phyloP scores from a whole-genome alignment of 1,284 basidiomycete species.

The Taiwanofungus camphoratus region DNA sequence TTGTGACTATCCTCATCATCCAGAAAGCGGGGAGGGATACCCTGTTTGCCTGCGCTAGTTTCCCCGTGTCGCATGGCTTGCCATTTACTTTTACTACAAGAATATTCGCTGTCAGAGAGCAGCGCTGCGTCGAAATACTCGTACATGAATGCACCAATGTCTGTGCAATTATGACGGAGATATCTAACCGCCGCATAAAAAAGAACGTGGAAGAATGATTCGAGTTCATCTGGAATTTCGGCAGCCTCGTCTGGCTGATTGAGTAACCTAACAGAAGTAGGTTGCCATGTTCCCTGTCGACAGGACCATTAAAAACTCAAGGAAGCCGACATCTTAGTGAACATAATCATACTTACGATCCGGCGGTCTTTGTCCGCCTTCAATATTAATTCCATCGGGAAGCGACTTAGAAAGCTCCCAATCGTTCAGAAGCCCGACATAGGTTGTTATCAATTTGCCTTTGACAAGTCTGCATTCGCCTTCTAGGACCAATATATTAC shows the following conservation, averaged over 20 bases:
- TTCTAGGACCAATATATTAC: not conserved
- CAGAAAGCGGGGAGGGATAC: not conserved
- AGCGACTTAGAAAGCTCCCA: not conserved
- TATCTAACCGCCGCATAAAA: not conserved
- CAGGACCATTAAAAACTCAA: no score
- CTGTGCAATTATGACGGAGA: not conserved
- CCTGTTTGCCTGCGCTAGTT: not conserved
- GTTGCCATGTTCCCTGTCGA: slow-evolving; percentile 1
- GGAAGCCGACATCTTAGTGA: not conserved
- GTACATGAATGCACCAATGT: not conserved
- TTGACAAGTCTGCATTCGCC: not conserved
- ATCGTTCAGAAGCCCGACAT: not conserved
- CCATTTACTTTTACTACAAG: not conserved
- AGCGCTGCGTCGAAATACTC: not conserved
- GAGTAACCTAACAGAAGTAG: not conserved
- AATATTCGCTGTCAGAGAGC: not conserved
- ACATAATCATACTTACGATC: not conserved
- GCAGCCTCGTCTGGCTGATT: not conserved
- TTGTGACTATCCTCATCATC: not conserved
- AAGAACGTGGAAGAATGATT: slow-evolving; percentile 2
- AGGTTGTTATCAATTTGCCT: no score
- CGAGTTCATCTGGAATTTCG: not conserved
- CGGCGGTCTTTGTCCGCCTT: not conserved
- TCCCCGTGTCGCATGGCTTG: not conserved
- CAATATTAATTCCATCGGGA: not conserved